phyloP scores from a whole-genome alignment of 2,329 filamentous ascomycete genomes.

The Pseudogymnoascus destructans region DNA sequence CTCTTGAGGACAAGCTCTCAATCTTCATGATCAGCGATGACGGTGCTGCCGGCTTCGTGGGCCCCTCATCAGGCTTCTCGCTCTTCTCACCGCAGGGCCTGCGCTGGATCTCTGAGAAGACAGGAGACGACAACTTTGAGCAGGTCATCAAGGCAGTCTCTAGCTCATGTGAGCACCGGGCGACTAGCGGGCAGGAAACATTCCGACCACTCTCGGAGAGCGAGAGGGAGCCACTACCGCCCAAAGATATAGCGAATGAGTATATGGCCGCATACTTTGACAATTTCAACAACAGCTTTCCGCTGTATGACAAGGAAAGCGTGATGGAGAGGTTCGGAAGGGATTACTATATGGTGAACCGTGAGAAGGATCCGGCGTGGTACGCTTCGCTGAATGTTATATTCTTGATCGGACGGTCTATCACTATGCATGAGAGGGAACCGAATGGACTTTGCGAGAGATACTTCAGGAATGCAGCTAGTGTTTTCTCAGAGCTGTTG shows the following conservation, averaged over 20 bases:
- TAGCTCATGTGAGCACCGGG: background rate
- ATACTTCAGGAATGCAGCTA: constrained; percentile 19
- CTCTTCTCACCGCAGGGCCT: constrained; percentile 20
- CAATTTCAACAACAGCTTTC: constrained; percentile 16
- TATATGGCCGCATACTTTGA: constrained; percentile 14
- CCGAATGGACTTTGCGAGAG: constrained; percentile 2
- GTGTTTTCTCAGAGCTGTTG: constrained; percentile 17
- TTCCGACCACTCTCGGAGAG: background rate
- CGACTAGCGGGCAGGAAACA: background rate
- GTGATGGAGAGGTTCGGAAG: constrained; percentile 13
- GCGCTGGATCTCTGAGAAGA: constrained; percentile 17
- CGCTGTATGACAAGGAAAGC: constrained; percentile 14
- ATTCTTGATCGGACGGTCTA: constrained; percentile 11
- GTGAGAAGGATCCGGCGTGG: constrained; percentile 15
- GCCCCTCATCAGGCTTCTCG: constrained; percentile 19
- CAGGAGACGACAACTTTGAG: constrained; percentile 11
- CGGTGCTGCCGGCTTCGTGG: constrained; percentile 16
- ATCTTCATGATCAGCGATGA: constrained; percentile 15
- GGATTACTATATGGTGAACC: constrained; percentile 5
- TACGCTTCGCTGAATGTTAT: constrained; percentile 21
- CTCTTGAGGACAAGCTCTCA: constrained; percentile 13
- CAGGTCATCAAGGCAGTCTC: constrained; percentile 1
- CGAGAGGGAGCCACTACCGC: constrained; percentile 11
- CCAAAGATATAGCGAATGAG: constrained; percentile 10
- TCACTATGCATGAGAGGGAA: background rate